phyloP scores from a whole-genome alignment of 225 moss, liverwort and hornwort species.

The Sphagnum contortum region DNA sequence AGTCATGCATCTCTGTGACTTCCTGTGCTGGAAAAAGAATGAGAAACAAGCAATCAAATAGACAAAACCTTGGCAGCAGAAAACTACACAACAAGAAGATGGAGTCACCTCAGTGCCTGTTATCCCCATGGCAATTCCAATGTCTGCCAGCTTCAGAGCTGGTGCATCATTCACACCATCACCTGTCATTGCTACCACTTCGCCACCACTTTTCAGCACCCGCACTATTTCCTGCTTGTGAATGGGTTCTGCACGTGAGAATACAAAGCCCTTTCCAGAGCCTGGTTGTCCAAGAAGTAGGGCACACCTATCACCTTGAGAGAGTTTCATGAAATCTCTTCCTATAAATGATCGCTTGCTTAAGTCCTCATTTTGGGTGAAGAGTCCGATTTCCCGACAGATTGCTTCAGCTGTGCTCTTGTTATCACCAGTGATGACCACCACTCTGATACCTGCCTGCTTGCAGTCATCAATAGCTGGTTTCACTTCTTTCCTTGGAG shows the following conservation, averaged over 20 bases:
- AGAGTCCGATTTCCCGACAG: constrained; percentile 53
- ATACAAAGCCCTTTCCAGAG: constrained; percentile 34
- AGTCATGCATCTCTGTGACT: no score
- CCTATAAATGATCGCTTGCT: constrained; percentile 27
- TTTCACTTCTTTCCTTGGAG: constrained; percentile 51
- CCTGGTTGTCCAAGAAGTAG: constrained; percentile 25
- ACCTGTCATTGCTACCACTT: constrained; percentile 62
- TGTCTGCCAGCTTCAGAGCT: constrained; percentile 67
- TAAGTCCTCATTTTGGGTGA: constrained; percentile 36
- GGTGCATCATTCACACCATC: constrained; percentile 71
- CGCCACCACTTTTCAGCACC: constrained; percentile 40
- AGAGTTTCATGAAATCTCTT: constrained; percentile 43
- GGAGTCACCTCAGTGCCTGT: constrained; percentile 48
- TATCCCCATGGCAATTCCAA: constrained; percentile 62
- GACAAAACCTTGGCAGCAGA: no score
- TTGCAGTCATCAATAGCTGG: constrained; percentile 44
- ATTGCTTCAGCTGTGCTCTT: constrained; percentile 52
- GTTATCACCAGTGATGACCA: constrained; percentile 60
- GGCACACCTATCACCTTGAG: constrained; percentile 21
- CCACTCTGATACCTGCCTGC: constrained; percentile 44
- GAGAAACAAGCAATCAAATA: no score
- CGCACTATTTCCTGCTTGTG: constrained; percentile 67
- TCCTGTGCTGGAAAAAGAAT: no score
- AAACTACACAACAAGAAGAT: no score
- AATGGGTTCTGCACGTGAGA: constrained; percentile 58